A percentile compares a stretch with the other conserved stretches of the same genome.
Conservation (phyloP, 805 yeast genomes). For the Debaryomyces tyrocola region DNA sequence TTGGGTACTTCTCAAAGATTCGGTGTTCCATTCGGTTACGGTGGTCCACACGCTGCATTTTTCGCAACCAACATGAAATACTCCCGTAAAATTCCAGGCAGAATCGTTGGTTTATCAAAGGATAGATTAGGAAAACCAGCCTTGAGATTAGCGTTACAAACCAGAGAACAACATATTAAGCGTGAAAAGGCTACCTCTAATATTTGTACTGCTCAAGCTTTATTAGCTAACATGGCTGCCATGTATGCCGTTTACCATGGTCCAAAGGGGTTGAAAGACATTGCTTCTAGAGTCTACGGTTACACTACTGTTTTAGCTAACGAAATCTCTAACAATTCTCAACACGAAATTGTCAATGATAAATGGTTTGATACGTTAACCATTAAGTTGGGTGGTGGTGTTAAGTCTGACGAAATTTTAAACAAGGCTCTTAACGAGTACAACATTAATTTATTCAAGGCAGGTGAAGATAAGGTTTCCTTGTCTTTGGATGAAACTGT, state of each 20-base stretch:
- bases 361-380: conserved; percentile 89
- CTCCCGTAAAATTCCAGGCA: conserved; percentile 93
- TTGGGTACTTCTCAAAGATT: conserved; percentile 93
- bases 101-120: conserved; percentile 89
- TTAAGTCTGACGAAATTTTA: conserved; percentile 57
- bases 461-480: conserved; percentile 58
- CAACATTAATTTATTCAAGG: conserved; percentile 77
- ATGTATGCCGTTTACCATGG: conserved; percentile 98
- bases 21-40: conserved; percentile 97
- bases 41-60: conserved; percentile 99
- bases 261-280: conserved; percentile 75
- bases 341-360: conserved; percentile 53
- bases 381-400: conserved; percentile 48
- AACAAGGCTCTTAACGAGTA: conserved; percentile 55
- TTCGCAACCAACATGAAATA: conserved; percentile 81
- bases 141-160: conserved; percentile 88
- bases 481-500: conserved; percentile 92
- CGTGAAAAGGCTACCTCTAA: conserved; percentile 97
- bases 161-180: conserved; percentile 97
- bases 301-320: conserved; percentile 71
- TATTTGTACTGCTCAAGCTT: conserved; percentile 97
- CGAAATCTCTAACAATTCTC: conserved; percentile 35
- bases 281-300: conserved; percentile 76
- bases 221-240: conserved; percentile 92
- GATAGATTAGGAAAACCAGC: conserved; percentile 92